Base-by-base conservation (phyloP, 371 early-diverging fungal species). In the Mucor plumbeus region DNA sequence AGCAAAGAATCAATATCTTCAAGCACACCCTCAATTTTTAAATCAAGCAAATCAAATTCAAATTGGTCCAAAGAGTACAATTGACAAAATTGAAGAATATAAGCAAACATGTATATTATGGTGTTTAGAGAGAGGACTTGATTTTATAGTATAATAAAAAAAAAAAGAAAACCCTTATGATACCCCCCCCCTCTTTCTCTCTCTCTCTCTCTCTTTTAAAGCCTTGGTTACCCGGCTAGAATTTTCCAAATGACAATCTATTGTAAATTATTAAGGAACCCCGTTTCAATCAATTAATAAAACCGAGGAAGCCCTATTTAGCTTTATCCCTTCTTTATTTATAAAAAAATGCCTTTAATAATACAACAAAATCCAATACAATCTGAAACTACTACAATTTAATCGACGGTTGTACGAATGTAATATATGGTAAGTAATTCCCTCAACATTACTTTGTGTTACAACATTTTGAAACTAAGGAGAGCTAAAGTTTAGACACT, bases 1-100 rank as follows among this genome's bases (percentile, higher is more conserved):
- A 47, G 90, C 90, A 1, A 65, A 70, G 34, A 48, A 55, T 17
- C 88, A 87, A 68, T 90, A 85, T 70, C 55, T 87, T 19, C 55
- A 65, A 15, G 76, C 76, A 5, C 82, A 85, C 70, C 86, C 86
- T 5, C 75, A 82, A 56, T 21, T 63, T 26, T 50, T 71, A 15
- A 44, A 40, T 17, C 62, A 61, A 11, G 38, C 48, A 39, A 41
- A 54, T 1, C 53, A 64, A 7, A 63, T 67, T 9, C 59, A 54
- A 4, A 78, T 79, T 64, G 82, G 82, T 1, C 82, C 82, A 4
- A 50, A 68, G 15, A 59, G 58, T 19, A 63, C 65, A 0, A 31
- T 73, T 7, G 73, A 77, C 15, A 65, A 53, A 58, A 10, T 59
- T 53, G 64, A 17, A 50, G 60, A 54, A 26, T 54, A 40, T 34